These are phyloP conservation scores for Viola odorata DNA, from an alignment of 345 rosid species.

Conservation along the genomic window DNA sequence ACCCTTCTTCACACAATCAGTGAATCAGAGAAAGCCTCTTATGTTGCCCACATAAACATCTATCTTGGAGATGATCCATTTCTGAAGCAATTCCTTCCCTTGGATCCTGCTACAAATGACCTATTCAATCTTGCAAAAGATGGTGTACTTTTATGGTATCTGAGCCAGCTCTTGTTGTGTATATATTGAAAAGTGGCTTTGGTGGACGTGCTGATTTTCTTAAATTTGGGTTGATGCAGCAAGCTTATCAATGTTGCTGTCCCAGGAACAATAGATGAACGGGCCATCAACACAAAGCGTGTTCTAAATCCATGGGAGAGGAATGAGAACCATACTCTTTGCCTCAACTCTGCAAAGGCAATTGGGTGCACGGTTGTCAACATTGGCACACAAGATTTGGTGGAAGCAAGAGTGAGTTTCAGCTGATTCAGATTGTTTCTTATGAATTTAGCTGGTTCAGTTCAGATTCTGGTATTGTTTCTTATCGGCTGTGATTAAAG, in stretches of 20 bases:
- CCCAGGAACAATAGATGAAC: slow-evolving; percentile 87
- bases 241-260: slow-evolving; percentile 90
- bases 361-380: slow-evolving; percentile 86
- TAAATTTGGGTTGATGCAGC: slow-evolving; percentile 33
- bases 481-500: slow-evolving; percentile 1
- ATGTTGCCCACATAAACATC: slow-evolving; percentile 85
- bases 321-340: slow-evolving; percentile 90
- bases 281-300: slow-evolving; percentile 76
- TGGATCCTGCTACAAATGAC: slow-evolving; percentile 65
- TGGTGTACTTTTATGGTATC: slow-evolving; percentile 85
- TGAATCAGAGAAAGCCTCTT: slow-evolving; percentile 71
- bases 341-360: slow-evolving; percentile 92
- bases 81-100: slow-evolving; percentile 82
- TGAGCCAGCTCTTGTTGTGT: slow-evolving; percentile 8
- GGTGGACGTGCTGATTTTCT: slow-evolving; percentile 12
- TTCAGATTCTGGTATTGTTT: slow-evolving; percentile 13
- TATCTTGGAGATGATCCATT: slow-evolving; percentile 85
- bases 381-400: slow-evolving; percentile 76
- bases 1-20: slow-evolving; percentile 67
- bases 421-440: neutral
- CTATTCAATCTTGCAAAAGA: slow-evolving; percentile 75
- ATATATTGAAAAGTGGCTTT: slow-evolving; percentile 3
- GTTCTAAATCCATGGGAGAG: slow-evolving; percentile 91
- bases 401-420: slow-evolving; percentile 76
- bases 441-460: too few species aligned